Evolutionary conservation across 1,284 basidiomycete species (phyloP), one percentile per base, ranked within the genome.

Genomic region (Rhodotorula sp.): DNA sequence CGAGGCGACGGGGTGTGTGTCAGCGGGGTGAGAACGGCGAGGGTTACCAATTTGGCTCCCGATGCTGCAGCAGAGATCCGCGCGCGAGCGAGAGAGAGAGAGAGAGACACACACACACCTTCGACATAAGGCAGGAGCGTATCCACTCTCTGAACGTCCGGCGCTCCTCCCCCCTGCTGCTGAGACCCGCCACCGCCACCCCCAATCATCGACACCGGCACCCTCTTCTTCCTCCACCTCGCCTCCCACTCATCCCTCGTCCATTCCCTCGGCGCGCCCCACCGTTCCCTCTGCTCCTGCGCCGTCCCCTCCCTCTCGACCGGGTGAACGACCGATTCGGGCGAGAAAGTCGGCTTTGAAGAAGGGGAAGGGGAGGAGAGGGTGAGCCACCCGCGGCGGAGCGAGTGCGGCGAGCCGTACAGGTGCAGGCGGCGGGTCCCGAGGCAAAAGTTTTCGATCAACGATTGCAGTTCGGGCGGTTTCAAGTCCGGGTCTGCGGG

Each of bases 381-480:
- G 12, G 93, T 93, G 14, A 99, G 89, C 95, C 95, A 99, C 2
- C 96, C 95, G 22, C 88, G 87, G 0, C 95, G 87, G 3, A 93
- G 82, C 17, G 87, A 85, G 0, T 87, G 84, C 4, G 87, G 85
- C 20, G 85, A 86, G 1, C 92, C 93, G 76, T 95, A 98, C 17
- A 99, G 82, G 80, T 98, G 93, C 30, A 99, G 86, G 1, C 95
- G 87, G 14, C 95, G 89, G 0, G 91, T 87, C 18, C 95, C 95
- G 66, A 96, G 89, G 79, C 95, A 98, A 80, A 99, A 99, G 82
- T 96, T 97, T 81, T 99, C 95, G 78, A 98, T 91, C 45, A 98
- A 85, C 17, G 89, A 89, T 82, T 97, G 95, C 83, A 95, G 91
- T 79, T 99, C 95, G 26, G 93, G 91, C 2, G 95, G 95, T 82